phyloP scores from a whole-genome alignment of 495 filamentous ascomycete genomes.

The Talaromyces borbonicus region DNA sequence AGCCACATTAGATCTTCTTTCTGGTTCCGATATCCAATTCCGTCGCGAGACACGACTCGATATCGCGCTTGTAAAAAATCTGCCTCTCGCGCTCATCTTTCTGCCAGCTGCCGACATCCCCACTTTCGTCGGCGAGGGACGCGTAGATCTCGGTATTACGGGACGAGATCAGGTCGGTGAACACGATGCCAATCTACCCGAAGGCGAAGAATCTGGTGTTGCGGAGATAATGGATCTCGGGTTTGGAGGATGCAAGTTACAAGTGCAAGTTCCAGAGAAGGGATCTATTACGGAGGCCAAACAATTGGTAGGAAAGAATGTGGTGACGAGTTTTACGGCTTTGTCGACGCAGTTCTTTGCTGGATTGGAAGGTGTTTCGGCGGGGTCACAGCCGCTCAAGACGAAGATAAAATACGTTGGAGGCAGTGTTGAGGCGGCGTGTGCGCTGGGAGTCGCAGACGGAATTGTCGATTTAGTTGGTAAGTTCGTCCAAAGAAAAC shows the following conservation, averaged over 20 bases:
- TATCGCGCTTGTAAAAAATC: slow-evolving; percentile 92
- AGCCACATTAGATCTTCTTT: slow-evolving; percentile 75
- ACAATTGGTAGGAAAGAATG: slow-evolving; percentile 84
- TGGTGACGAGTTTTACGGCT: slow-evolving; percentile 89
- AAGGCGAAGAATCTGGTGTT: slow-evolving; percentile 51
- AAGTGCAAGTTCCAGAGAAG: slow-evolving; percentile 90
- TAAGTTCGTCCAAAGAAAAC: slow-evolving; percentile 44
- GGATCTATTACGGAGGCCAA: slow-evolving; percentile 56
- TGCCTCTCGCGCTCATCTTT: slow-evolving; percentile 91
- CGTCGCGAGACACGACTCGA: slow-evolving; percentile 85
- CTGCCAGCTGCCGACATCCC: slow-evolving; percentile 96
- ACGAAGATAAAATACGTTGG: slow-evolving; percentile 85
- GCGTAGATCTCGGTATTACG: slow-evolving; percentile 90
- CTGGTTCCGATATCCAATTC: slow-evolving; percentile 94
- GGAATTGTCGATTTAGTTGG: slow-evolving; percentile 97
- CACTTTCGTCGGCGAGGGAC: slow-evolving; percentile 89
- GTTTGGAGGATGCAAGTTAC: slow-evolving; percentile 84
- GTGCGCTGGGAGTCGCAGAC: slow-evolving; percentile 89
- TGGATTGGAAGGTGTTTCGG: slow-evolving; percentile 48
- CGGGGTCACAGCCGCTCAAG: slow-evolving; percentile 22
- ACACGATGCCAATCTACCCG: slow-evolving; percentile 62
- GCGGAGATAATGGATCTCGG: slow-evolving; percentile 80
- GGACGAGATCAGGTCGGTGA: slow-evolving; percentile 87
- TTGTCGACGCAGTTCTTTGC: slow-evolving; percentile 75
- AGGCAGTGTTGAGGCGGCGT: slow-evolving; percentile 94